Base-by-base conservation (phyloP, 73 alveolate genomes). In the Uronychia setigera region DNA sequence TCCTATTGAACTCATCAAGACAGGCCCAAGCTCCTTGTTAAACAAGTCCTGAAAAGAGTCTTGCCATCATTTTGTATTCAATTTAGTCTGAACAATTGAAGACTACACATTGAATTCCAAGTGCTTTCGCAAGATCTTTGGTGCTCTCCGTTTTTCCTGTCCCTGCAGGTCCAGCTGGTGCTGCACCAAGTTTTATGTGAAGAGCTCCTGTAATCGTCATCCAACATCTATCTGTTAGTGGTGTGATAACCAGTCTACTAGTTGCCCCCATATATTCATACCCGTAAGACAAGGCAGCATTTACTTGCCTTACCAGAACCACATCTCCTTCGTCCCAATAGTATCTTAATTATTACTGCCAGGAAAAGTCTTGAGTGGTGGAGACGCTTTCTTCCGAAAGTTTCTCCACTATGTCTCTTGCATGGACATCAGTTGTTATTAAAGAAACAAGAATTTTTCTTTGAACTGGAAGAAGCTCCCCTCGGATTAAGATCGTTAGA, bases 81-180 rank as follows among this genome's bases (percentile, higher is more conserved):
- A 98, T 98, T 88, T 95, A 95, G 74, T 98, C 99, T 29, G 99
- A 96, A 93, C 99, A 98, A 88, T 98, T 98, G 92, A 97, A 98
- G 76, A 98, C 99, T 29, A 98, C 99, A 90, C 99, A 97, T 91
- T 98, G 97, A 84, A 96, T 98, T 1, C 99, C 99, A 60, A 98
- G 93, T 0, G 99, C 99, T 94, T 98, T 97, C 1, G 99, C 99
- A 57, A 97, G 91, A 97, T 98, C 99, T 94, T 98, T 98, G 26
- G 99, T 97, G 60, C 99, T 96, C 86, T 98, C 99, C 0, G 99
- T 98, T 92, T 98, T 98, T 74, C 99, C 99, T 0, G 99, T 98
- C 59, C 99, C 99, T 57, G 99, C 99, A 19, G 99, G 99, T 29
- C 99, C 99, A 14, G 99, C 99, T 29, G 99, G 99, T 30, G 99